These are phyloP conservation scores for Kwoniella dendrophila DNA, from an alignment of 768 basidiomycete species.

Conservation along the genomic window DNA sequence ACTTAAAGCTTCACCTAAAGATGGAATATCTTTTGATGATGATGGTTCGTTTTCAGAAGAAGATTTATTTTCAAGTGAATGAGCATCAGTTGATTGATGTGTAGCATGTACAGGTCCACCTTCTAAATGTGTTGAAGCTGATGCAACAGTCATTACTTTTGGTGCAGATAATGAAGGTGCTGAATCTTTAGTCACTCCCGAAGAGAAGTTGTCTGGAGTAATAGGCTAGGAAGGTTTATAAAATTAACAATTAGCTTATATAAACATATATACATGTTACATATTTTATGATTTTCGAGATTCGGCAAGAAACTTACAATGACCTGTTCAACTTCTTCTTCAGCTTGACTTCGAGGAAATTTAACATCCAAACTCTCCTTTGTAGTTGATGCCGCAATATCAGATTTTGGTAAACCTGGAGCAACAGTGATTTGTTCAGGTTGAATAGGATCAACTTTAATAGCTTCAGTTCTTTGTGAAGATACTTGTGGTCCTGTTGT, in stretches of 20 bases:
- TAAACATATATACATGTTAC: neutral
- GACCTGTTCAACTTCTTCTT: slow-evolving; percentile 42
- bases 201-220: slow-evolving; percentile 65
- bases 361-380: slow-evolving; percentile 33
- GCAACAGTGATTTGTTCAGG: slow-evolving; percentile 41
- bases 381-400: slow-evolving; percentile 7
- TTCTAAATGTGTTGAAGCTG: slow-evolving; percentile 60
- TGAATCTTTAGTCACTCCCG: slow-evolving; percentile 22
- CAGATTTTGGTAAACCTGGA: slow-evolving; percentile 51
- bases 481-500: slow-evolving; percentile 38
- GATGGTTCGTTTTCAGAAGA: neutral
- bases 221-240: slow-evolving; percentile 60
- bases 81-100: slow-evolving; percentile 44
- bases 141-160: slow-evolving; percentile 63
- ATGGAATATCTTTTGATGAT: slow-evolving; percentile 28
- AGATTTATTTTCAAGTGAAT: slow-evolving; percentile 32
- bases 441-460: slow-evolving; percentile 26
- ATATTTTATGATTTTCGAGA: neutral
- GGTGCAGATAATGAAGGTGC: slow-evolving; percentile 52
- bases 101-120: slow-evolving; percentile 61
- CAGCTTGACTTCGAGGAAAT: slow-evolving; percentile 35
- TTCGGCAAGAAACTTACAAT: slow-evolving; percentile 39
- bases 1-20: slow-evolving; percentile 36
- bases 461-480: slow-evolving; percentile 29
- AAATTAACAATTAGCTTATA: neutral